Conservation (phyloP, 495 filamentous ascomycete genomes). For the Chaetomium cochliodes region DNA sequence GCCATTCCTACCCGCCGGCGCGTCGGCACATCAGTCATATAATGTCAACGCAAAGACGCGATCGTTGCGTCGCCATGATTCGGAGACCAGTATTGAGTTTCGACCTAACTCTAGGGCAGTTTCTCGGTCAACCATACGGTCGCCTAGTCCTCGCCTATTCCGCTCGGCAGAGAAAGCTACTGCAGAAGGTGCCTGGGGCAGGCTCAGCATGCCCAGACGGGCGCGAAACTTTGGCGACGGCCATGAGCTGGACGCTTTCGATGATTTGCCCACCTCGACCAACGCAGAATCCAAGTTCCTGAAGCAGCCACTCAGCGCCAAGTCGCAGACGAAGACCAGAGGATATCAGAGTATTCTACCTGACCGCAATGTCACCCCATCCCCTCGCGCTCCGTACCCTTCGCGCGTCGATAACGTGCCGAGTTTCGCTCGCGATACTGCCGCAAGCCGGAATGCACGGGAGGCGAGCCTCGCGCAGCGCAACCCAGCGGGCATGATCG, state of each 20-base stretch:
- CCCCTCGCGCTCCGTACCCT: slow-evolving; percentile 56
- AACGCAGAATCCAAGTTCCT: slow-evolving; percentile 77
- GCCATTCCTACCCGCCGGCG: slow-evolving; percentile 81
- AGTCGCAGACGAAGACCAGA: slow-evolving; percentile 60
- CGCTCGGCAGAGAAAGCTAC: slow-evolving; percentile 41
- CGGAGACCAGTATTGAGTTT: slow-evolving; percentile 56
- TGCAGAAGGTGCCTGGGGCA: slow-evolving; percentile 46
- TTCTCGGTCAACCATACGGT: slow-evolving; percentile 54
- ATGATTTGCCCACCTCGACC: slow-evolving; percentile 88
- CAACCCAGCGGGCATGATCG: slow-evolving; percentile 55
- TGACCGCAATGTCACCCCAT: slow-evolving; percentile 52
- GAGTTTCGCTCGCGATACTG: slow-evolving; percentile 90
- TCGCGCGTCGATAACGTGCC: slow-evolving; percentile 62
- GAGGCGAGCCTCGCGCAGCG: slow-evolving; percentile 73
- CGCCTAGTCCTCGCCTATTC: slow-evolving; percentile 54
- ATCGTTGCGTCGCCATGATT: slow-evolving; percentile 70
- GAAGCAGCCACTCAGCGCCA: slow-evolving; percentile 72
- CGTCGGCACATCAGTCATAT: slow-evolving; percentile 71
- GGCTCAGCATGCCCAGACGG: slow-evolving; percentile 69
- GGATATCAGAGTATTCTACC: slow-evolving; percentile 57
- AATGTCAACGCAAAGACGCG: slow-evolving; percentile 74
- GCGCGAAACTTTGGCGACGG: slow-evolving; percentile 86
- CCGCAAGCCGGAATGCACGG: slow-evolving; percentile 83
- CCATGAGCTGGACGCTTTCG: slow-evolving; percentile 85
- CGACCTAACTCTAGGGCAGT: slow-evolving; percentile 57